Conservation (phyloP, 768 basidiomycete genomes). For the Termitomyces sp. region DNA sequence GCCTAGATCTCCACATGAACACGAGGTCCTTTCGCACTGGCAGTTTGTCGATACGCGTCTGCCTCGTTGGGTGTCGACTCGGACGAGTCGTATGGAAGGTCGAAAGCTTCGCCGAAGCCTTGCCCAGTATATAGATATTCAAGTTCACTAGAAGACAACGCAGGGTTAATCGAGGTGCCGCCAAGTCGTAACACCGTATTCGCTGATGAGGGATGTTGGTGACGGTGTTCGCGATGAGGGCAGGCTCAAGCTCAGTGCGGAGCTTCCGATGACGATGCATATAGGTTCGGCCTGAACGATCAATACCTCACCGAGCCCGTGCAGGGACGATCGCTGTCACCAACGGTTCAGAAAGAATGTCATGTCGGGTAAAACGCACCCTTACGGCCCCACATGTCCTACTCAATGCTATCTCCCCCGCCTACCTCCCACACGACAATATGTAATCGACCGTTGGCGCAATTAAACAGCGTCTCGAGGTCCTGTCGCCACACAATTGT, state of each 20-base stretch:
- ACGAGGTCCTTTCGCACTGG: slow-evolving; percentile 92
- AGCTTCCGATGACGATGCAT: slow-evolving; percentile 49
- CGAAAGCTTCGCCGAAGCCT: slow-evolving; percentile 84
- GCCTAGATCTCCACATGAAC: slow-evolving; percentile 94
- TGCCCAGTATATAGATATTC: slow-evolving; percentile 95
- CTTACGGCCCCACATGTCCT: slow-evolving; percentile 92
- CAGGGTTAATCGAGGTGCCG: slow-evolving; percentile 68
- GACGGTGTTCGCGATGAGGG: slow-evolving; percentile 30
- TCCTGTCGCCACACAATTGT: slow-evolving; percentile 79
- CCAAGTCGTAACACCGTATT: slow-evolving; percentile 57
- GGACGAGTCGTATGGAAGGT: slow-evolving; percentile 77
- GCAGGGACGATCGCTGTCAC: slow-evolving; percentile 81
- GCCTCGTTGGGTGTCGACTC: slow-evolving; percentile 46
- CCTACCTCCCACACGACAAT: slow-evolving; percentile 91
- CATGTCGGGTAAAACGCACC: slow-evolving; percentile 43
- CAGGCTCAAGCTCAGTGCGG: slow-evolving; percentile 57
- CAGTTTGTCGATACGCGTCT: slow-evolving; percentile 72
- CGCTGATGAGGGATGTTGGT: slow-evolving; percentile 38
- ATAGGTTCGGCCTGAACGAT: slow-evolving; percentile 58
- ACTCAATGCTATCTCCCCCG: slow-evolving; percentile 45
- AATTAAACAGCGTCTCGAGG: slow-evolving; percentile 69
- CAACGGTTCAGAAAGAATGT: background rate
- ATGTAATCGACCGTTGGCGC: slow-evolving; percentile 90
- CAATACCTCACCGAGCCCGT: slow-evolving; percentile 87
- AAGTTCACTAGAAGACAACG: slow-evolving; percentile 84